Conservation (phyloP, 495 filamentous ascomycete species). For the Filosporella fistucella region DNA sequence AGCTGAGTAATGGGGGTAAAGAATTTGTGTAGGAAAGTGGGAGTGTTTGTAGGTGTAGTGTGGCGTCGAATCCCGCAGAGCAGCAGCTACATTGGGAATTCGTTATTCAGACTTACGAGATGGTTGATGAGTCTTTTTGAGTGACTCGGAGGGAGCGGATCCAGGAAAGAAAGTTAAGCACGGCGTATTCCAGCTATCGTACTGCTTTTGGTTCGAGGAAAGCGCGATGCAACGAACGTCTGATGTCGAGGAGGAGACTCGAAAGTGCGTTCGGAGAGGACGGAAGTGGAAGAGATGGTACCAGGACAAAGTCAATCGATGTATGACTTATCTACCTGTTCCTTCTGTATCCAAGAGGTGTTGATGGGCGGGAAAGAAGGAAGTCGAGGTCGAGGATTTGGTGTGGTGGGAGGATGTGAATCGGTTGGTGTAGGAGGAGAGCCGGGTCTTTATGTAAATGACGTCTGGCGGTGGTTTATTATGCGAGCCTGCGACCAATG, state of each 20-base stretch:
- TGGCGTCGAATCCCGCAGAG: neutral
- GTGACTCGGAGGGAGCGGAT: slow-evolving; percentile 1
- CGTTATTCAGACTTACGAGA: slow-evolving; percentile 18
- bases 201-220: slow-evolving; percentile 5
- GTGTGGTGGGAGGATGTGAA: neutral
- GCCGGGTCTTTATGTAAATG: neutral
- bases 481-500: too few species aligned
- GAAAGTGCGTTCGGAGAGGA: neutral
- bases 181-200: slow-evolving; percentile 26
- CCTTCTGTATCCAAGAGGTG: slow-evolving; percentile 14
- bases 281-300: slow-evolving; percentile 11
- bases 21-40: neutral
- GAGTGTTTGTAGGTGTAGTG: slow-evolving; percentile 4
- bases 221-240: slow-evolving; percentile 2
- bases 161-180: slow-evolving; percentile 13
- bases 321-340: slow-evolving; percentile 19
- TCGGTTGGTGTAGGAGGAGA: neutral
- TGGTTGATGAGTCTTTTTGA: neutral
- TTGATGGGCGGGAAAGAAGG: neutral
- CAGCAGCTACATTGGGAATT: slow-evolving; percentile 5
- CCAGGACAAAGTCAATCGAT: slow-evolving; percentile 18
- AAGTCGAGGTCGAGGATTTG: slow-evolving; percentile 1
- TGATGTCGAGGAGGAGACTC: neutral
- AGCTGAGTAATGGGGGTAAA: neutral
- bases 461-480: neutral